Base-by-base conservation (phyloP, 1,139 yeast genomes). In the Torulaspora pretoriensis region DNA sequence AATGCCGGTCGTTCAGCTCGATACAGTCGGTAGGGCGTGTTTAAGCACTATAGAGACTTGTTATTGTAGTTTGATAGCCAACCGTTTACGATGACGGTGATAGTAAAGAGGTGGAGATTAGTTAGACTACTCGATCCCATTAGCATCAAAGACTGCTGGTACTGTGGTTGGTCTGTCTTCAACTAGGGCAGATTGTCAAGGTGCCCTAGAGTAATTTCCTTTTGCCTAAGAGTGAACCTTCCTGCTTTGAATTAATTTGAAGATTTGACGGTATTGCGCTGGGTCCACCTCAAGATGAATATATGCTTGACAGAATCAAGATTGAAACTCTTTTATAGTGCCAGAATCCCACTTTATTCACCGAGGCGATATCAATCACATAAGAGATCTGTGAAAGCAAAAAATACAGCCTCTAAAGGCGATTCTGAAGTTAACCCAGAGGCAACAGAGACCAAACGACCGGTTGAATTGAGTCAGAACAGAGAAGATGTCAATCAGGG, bases 321-420 rank as follows among this genome's bases (percentile, higher is more conserved):
- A 19, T 14, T 8, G 10, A 28, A 22, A 17, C 24, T 8, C n/a
- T 8, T 23, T 10, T 2, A 16, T 22, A 2, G 9, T 13, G 23
- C 12, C 8, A 16, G 16, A 5, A 3, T 10, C 6, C 24, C 23
- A 3, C 2, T 23, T 14, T 25, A 27, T n/a, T 9, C 27, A 8
- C 22, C 30, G n/a, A 44, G 14, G 28, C 36, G 51, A 29, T 43
- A 26, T 12, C 41, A 46, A 14, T 46, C 51, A 3, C 38, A 33
- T 24, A 38, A 32, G 31, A 33, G 40, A 29, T 19, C 37, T 9
- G 36, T 24, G 8, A 36, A 29, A 4, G 22, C 8, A 23, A 10
- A 36, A 30, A 36, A 40, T 9, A 4, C 23, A 29, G 14, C 29
- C 8, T 9, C 25, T 7, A 38, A 24, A 26, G n/a, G 14, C n/a